Percentiles rank a stretch among this genome's conserved stretches.
Conservation (phyloP, 2,329 filamentous ascomycete genomes). For the Myriosclerotinia scirpicola region DNA sequence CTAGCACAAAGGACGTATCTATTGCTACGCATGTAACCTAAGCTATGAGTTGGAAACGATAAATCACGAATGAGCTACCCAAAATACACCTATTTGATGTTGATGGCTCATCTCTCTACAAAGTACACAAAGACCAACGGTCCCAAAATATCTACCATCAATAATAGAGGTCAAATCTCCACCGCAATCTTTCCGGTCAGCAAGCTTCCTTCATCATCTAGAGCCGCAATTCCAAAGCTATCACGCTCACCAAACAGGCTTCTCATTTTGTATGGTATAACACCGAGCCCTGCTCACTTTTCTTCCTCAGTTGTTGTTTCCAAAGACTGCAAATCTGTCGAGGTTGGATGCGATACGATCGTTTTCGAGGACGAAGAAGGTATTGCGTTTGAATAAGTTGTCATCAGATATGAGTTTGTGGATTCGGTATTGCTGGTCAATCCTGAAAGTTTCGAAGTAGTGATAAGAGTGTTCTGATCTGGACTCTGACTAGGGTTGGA, state of each 20-base stretch:
- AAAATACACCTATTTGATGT: too few relatives aligned
- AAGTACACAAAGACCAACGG: background rate
- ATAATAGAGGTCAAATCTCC: background rate
- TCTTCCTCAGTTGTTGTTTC: background rate
- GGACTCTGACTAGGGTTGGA: background rate
- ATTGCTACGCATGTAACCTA: background rate
- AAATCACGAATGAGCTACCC: too few relatives aligned
- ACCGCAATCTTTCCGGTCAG: background rate
- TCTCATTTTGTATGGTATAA: background rate
- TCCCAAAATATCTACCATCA: background rate
- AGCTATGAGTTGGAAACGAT: too few relatives aligned
- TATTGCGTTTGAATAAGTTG: background rate
- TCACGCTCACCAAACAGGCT: background rate
- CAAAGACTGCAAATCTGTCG: background rate
- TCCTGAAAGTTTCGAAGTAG: background rate
- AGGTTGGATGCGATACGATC: background rate
- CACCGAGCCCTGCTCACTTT: too few relatives aligned
- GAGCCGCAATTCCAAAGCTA: background rate
- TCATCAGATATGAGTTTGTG: background rate
- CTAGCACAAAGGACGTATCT: background rate
- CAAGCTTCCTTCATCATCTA: background rate
- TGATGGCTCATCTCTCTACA: background rate
- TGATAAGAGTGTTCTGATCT: background rate
- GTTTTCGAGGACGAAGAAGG: background rate
- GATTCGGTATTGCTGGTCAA: background rate